phyloP scores from a whole-genome alignment of 2,329 filamentous ascomycete genomes.

The Fusarium continuum region DNA sequence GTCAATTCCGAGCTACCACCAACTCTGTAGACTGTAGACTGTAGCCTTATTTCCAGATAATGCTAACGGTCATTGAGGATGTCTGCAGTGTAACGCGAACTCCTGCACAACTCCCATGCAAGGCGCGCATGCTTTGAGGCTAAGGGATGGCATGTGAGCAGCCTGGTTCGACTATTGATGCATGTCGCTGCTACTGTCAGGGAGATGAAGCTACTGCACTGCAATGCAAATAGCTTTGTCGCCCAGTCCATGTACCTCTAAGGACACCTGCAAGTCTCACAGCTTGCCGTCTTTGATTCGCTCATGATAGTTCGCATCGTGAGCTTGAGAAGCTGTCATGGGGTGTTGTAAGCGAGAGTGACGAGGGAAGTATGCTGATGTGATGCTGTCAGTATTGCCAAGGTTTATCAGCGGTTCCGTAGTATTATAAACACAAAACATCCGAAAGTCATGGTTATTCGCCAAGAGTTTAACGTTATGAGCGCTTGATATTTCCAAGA shows the following conservation, averaged over 20 bases:
- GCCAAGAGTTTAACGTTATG: neutral
- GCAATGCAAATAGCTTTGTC: neutral
- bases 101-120: slow-evolving; percentile 15
- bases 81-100: slow-evolving; percentile 15
- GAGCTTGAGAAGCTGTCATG: neutral
- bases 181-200: slow-evolving; percentile 19
- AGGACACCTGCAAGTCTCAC: slow-evolving; percentile 24
- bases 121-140: slow-evolving; percentile 15
- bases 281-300: neutral
- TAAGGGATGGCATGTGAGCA: slow-evolving; percentile 28
- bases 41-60: neutral
- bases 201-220: neutral
- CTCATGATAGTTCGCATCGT: slow-evolving; percentile 14
- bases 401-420: slow-evolving; percentile 4
- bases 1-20: slow-evolving; percentile 17
- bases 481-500: neutral
- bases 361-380: slow-evolving; percentile 18
- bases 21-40: too few species aligned
- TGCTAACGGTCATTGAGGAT: neutral
- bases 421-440: neutral
- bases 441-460: neutral
- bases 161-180: slow-evolving; percentile 28
- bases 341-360: slow-evolving; percentile 21
- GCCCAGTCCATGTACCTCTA: slow-evolving; percentile 8
- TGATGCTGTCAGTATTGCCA: slow-evolving; percentile 12